phyloP scores from a whole-genome alignment of 768 basidiomycete species.

The Clavaria fumosa region DNA sequence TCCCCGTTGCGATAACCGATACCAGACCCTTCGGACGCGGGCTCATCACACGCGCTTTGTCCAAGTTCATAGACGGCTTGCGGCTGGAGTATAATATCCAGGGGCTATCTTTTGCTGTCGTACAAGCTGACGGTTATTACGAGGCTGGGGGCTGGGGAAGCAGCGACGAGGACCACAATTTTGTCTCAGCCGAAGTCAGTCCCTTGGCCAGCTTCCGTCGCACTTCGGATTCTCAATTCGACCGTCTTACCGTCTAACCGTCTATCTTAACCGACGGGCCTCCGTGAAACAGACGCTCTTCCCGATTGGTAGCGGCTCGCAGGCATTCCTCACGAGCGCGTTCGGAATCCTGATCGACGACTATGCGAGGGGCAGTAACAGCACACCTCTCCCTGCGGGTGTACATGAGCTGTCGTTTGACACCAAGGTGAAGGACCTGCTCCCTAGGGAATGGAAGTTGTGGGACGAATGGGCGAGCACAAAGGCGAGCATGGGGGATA shows the following conservation, averaged over 20 bases:
- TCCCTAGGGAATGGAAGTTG: constrained; percentile 27
- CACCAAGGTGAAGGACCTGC: constrained; percentile 21
- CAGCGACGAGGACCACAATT: constrained; percentile 20
- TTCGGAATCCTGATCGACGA: constrained; percentile 29
- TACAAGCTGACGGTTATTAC: constrained; percentile 13
- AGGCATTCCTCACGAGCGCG: constrained; percentile 24
- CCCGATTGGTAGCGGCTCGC: constrained; percentile 22
- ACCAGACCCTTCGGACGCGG: too few species aligned
- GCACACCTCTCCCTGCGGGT: constrained; percentile 19
- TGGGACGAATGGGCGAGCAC: constrained; percentile 25
- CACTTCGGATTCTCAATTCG: background rate
- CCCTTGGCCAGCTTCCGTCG: background rate
- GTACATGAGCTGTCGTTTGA: constrained; percentile 21
- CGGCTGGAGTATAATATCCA: constrained; percentile 12
- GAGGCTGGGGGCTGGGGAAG: constrained; percentile 23
- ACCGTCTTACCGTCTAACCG: too few species aligned
- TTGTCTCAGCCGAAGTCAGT: constrained; percentile 20
- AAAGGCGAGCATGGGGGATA: constrained; percentile 21
- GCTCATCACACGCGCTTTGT: too few species aligned
- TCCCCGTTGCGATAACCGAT: too few species aligned
- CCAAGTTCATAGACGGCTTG: background rate
- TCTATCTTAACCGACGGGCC: too few species aligned
- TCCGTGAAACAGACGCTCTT: constrained; percentile 30
- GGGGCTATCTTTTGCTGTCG: constrained; percentile 19
- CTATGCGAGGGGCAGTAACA: constrained; percentile 21